These are phyloP conservation scores for Debaryomyces fabryi DNA, from an alignment of 1,139 yeast species.

Conservation along the genomic window DNA sequence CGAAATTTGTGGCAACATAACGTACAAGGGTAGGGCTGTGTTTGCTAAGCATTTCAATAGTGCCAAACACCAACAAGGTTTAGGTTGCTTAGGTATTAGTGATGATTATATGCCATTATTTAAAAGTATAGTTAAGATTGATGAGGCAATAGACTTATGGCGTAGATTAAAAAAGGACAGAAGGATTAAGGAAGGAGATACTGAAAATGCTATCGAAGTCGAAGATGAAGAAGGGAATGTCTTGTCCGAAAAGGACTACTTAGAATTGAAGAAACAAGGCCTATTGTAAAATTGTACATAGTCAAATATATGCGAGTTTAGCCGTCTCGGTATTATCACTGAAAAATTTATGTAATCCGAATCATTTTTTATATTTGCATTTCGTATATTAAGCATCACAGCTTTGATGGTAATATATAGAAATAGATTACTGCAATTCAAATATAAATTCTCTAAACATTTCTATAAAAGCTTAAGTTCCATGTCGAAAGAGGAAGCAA, in stretches of 20 bases:
- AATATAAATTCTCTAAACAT: background rate
- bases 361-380: background rate
- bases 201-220: constrained; percentile 70
- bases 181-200: constrained; percentile 41
- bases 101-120: constrained; percentile 45
- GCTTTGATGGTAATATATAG: constrained; percentile 7
- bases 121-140: constrained; percentile 65
- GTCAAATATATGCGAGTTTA: background rate
- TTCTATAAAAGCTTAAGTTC: background rate
- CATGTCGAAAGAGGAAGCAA: constrained; percentile 11
- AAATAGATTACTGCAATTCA: background rate
- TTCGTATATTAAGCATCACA: background rate
- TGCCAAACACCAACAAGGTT: constrained; percentile 70
- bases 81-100: constrained; percentile 74
- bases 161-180: constrained; percentile 44
- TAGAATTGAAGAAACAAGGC: constrained; percentile 86
- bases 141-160: constrained; percentile 70
- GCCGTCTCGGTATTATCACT: constrained; percentile 6
- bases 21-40: constrained; percentile 72
- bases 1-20: constrained; percentile 82
- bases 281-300: constrained; percentile 34
- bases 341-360: constrained; percentile 4
- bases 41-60: constrained; percentile 77
- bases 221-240: constrained; percentile 95
- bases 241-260: constrained; percentile 79